A percentile compares a stretch with the other conserved stretches of the same genome.
phyloP scores from a whole-genome alignment of 2,329 filamentous ascomycete genomes.

The Dendryphion nanum region DNA sequence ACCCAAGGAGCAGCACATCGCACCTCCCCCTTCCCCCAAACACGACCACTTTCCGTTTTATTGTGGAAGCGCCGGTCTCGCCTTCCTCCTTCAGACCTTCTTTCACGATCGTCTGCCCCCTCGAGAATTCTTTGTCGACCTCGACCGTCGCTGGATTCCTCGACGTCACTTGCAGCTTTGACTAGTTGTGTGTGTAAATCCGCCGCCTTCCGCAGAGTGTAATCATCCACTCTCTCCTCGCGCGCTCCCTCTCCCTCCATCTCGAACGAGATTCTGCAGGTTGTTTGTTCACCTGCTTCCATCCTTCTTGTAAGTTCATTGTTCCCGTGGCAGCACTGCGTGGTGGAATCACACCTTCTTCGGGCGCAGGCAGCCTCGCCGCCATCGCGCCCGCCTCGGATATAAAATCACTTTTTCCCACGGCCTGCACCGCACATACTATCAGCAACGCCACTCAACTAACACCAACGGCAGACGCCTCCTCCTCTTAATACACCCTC shows the following conservation, averaged over 20 bases:
- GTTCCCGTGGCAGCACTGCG: no score
- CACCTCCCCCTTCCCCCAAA: conserved; percentile 3
- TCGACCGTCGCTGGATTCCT: conserved; percentile 13
- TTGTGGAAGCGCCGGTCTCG: conserved; percentile 31
- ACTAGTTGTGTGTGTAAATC: conserved; percentile 39
- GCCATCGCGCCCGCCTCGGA: no score
- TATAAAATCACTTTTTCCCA: no score
- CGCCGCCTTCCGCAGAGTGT: background rate
- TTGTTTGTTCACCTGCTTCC: no score
- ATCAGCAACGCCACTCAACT: no score
- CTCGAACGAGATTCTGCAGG: background rate
- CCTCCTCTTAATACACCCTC: conserved; percentile 24
- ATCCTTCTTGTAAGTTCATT: no score
- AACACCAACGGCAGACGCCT: background rate
- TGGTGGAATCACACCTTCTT: background rate
- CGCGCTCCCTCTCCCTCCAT: conserved; percentile 3
- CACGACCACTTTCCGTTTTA: conserved; percentile 4
- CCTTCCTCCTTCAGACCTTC: conserved; percentile 13
- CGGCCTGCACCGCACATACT: no score
- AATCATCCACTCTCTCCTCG: background rate
- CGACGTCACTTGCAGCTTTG: conserved; percentile 40
- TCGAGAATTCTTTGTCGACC: conserved; percentile 9
- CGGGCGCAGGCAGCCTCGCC: no score
- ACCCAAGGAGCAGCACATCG: conserved; percentile 14
- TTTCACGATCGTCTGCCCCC: conserved; percentile 12